Evolutionary conservation across 345 rosid species (phyloP), one percentile per base, ranked within the genome.

Genomic region (Kernera saxatilis): DNA sequence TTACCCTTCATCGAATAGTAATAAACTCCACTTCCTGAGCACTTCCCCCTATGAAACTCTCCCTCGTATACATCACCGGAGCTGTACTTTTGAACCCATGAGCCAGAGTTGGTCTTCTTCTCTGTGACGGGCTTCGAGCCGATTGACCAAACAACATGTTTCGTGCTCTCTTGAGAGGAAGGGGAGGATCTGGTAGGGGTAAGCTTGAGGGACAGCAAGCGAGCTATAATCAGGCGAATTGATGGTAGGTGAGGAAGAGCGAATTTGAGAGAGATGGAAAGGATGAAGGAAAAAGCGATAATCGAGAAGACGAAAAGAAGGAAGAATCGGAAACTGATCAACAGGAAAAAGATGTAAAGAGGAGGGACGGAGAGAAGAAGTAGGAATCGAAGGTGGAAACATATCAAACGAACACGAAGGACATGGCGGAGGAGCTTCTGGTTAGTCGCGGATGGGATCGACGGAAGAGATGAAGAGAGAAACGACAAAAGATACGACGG

Each of bases 51-150:
- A 29, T 83, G 94, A 73, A 90, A 90, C 72, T 90, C 97, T 39
- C 97, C 97, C 58, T 90, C 97, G 53, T 88, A 90, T 7, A 86
- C 89, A 85, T 90, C 94, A 48, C 90, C 89, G 3, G 87, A 86
- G 64, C 90, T 83, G 39, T 84, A 86, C 75, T 78, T 83, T 21
- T 85, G 84, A 67, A 90, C 93, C 88, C 84, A 81, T 9, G 85
- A 84, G 9, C 97, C 97, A 3, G 92, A 88, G 60, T 65, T 80
- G 0, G 73, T 76, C 73, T 70, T 80, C 73, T 80, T 84, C 75
- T 83, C 84, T 0, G 52, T 56, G 1, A 84, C 86, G 7, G 88
- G 86, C 77, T 83, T 86, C 29, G 94, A 81, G 17, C 94, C 97
- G 64, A 90, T 90, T 41, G 97, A 90, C 94, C 97, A 90, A 30